Base-by-base conservation (phyloP, 345 rosid species). In the Eucalyptus polybractea region DNA sequence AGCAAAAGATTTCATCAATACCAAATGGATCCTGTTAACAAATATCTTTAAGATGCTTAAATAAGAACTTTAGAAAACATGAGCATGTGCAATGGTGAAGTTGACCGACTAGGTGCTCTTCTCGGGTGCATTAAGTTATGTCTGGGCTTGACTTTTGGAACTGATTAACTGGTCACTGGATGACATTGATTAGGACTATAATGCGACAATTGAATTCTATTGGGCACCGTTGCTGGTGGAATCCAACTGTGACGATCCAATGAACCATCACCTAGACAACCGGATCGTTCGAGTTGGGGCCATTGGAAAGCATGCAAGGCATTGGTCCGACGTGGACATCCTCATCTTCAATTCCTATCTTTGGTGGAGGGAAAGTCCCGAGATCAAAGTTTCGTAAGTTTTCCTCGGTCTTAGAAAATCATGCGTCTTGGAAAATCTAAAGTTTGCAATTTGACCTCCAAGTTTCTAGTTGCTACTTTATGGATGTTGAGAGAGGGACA, bases 221-320 rank as follows among this genome's bases (percentile, higher is more conserved):
- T 97, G 99, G 99, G 96, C 97, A 4, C 99, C 99, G 16, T 92
- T 98, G 91, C 89, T 98, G 56, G 99, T 98, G 60, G 99, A 98
- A 93, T 97, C 99, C 13, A 97, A 97, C 93, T 96, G 97, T 2
- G 99, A 98, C 62, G 96, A 97, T 65, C 99, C 99, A 6, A 90
- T 93, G 15, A 93, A 93, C 94, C 99, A 96, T 89, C 93, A 95
- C n/a, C 87, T 96, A 24, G 93, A 95, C 22, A 93, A 98, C 24
- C 93, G 97, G 50, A 93, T 94, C 54, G 97, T 96, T 40, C 93
- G 95, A 90, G 94, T 96, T 27, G 96, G 95, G 89, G 94, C 97
- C 42, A 96, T 98, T 21, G 94, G 94, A 54, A 98, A 90, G 90
- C 99, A 98, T 87, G 99, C 96, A 3, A 93, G 91, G 88, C 94